These are phyloP conservation scores for Silene uniflora DNA, from an alignment of 148 eudicot genomes.

Conservation along the genomic window DNA sequence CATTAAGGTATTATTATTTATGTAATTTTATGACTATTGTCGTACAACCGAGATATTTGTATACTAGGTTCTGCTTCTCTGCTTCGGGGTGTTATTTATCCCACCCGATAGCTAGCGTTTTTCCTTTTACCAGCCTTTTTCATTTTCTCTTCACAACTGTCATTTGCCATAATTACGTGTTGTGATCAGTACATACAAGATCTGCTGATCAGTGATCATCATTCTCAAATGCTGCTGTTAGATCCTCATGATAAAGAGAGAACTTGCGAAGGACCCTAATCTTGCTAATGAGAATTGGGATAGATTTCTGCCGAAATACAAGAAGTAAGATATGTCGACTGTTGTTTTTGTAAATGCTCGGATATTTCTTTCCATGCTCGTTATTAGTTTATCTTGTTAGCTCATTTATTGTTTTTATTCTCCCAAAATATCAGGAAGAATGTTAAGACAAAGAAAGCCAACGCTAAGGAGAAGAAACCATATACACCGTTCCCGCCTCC, in stretches of 20 bases:
- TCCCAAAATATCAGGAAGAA: slow-evolving; percentile 60
- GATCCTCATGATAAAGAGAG: slow-evolving; percentile 86
- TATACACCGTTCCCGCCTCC: slow-evolving; percentile 97
- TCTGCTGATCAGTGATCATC: background rate
- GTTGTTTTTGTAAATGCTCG: background rate
- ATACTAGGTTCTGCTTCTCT: background rate
- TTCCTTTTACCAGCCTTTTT: background rate
- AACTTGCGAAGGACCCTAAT: slow-evolving; percentile 76
- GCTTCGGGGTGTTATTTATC: background rate
- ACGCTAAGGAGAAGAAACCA: slow-evolving; percentile 78
- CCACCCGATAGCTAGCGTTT: background rate
- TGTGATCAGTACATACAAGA: background rate
- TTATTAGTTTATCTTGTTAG: background rate
- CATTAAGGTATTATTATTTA: background rate
- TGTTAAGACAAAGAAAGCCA: slow-evolving; percentile 82
- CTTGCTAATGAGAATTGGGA: slow-evolving; percentile 97
- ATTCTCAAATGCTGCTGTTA: slow-evolving; percentile 16
- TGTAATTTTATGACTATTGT: background rate
- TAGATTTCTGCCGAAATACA: slow-evolving; percentile 84
- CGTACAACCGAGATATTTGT: background rate
- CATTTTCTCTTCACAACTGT: background rate
- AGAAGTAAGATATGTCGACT: slow-evolving; percentile 47
- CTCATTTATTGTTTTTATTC: slow-evolving; percentile 3
- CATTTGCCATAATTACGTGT: background rate
- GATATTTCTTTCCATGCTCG: background rate